phyloP scores from a whole-genome alignment of 202 grass and related monocot genomes.

The Panicum hallii region DNA sequence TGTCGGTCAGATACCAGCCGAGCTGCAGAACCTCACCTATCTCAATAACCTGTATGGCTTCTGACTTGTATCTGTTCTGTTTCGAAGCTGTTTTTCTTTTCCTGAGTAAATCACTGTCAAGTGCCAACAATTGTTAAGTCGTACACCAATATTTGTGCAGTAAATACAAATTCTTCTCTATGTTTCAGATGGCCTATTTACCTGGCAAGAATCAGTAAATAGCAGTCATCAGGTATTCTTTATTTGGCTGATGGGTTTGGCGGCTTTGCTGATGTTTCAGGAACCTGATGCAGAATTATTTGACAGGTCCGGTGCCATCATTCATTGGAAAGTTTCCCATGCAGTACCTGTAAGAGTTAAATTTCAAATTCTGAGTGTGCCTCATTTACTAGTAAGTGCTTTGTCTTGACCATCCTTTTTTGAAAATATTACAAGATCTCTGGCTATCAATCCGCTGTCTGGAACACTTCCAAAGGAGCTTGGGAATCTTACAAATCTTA shows the following conservation, averaged over 20 bases:
- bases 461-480: constrained; percentile 76
- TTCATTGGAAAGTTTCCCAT: constrained; percentile 60
- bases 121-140: no score
- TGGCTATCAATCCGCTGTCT: constrained; percentile 62
- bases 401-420: background rate
- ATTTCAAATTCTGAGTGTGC: background rate
- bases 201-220: background rate
- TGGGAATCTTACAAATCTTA: constrained; percentile 54
- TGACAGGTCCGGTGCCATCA: constrained; percentile 59
- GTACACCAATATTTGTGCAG: no score
- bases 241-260: background rate
- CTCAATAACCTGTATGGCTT: constrained; percentile 55
- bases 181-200: no score
- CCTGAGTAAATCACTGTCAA: background rate
- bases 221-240: background rate
- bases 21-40: constrained; percentile 62
- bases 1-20: constrained; percentile 55
- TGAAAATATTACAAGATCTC: constrained; percentile 34
- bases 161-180: no score
- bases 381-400: background rate
- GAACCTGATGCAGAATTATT: constrained; percentile 50
- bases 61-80: background rate
- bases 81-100: background rate
- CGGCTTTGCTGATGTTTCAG: constrained; percentile 39
- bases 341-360: constrained; percentile 52